Base-by-base conservation (phyloP, 306 rosid species). In the Quercus variabilis region DNA sequence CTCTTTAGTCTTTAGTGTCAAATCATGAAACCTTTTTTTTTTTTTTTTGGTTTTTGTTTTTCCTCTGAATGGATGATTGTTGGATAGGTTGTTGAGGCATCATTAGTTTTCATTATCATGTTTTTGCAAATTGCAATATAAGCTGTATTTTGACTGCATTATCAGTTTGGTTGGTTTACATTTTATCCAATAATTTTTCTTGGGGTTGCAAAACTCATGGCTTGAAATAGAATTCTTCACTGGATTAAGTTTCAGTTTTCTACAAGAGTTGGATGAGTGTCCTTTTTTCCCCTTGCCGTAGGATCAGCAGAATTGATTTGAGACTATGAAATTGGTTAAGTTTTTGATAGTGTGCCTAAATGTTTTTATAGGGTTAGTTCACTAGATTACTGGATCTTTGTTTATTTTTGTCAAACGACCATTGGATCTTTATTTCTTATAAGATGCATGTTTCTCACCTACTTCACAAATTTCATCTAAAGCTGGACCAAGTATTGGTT, bases 291-390 rank as follows among this genome's bases (percentile, higher is more conserved):
- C 56, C 58, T 35, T 49, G 65, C 57, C 20, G 51, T 30, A 38
- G 3, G 68, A 20, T 4, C 6, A 71, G 15, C 65, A 33, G 73
- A 64, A 62, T 79, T 87, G 80, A 80, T 83, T 20, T 67, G 52
- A 46, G 7, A 69, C 1, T 43, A 81, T 49, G 71, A 78, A 71
- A 58, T 78, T 80, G 52, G 63, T 77, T 73, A 79, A 79, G 55
- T 59, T 65, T 80, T 41, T 67, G 54, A 28, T 74, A 60, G 20
- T 33, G 78, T 26, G 71, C 33, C 71, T 55, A 72, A 65, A 41
- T 79, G 46, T 52, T 63, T 63, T 28, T 63, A 63, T 63, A 63
- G 4, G 67, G 19, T 4, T 49, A 12, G 54, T 49, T 49, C 54
- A 3, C 54, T 49, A 12, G 54, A 49, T 49, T 49, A 15, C 17